Conservation (phyloP, 169 alveolate genomes). For the Cryptosporidium tyzzeri region DNA sequence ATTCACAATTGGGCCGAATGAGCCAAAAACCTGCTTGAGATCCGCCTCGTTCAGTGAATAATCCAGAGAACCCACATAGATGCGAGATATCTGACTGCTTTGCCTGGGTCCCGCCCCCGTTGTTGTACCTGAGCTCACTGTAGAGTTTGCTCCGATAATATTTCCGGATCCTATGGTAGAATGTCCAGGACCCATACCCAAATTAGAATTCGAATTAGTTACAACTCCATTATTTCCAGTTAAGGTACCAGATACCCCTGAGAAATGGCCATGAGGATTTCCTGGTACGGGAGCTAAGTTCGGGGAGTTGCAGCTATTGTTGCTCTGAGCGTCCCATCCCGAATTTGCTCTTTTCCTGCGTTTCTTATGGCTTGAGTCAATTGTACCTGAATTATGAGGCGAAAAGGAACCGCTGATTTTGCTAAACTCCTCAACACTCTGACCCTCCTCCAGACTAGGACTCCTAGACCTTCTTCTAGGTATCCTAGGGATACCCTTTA, state of each 20-base stretch:
- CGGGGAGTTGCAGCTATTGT: constrained; percentile 54
- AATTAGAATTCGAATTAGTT: constrained; percentile 3
- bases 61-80: constrained; percentile 82
- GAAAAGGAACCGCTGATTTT: constrained; percentile 51
- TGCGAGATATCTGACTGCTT: constrained; percentile 78
- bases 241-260: constrained; percentile 9
- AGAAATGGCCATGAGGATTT: constrained; percentile 3
- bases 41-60: constrained; percentile 81
- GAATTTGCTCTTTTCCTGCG: constrained; percentile 57
- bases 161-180: constrained; percentile 5
- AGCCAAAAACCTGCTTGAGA: constrained; percentile 79
- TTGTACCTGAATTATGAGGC: constrained; percentile 40
- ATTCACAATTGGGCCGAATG: constrained; percentile 80
- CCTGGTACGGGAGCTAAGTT: constrained; percentile 34
- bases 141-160: neutral
- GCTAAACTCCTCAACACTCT: constrained; percentile 52
- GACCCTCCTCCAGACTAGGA: constrained; percentile 69
- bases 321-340: constrained; percentile 74
- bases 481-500: constrained; percentile 42
- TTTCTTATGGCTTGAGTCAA: constrained; percentile 57
- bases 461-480: constrained; percentile 76
- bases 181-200: constrained; percentile 25
- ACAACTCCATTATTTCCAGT: constrained; percentile 12
- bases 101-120: constrained; percentile 51
- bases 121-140: neutral